Evolutionary conservation across 305 asterid species (phyloP).

Genomic region (Fraxinus albicans): DNA sequence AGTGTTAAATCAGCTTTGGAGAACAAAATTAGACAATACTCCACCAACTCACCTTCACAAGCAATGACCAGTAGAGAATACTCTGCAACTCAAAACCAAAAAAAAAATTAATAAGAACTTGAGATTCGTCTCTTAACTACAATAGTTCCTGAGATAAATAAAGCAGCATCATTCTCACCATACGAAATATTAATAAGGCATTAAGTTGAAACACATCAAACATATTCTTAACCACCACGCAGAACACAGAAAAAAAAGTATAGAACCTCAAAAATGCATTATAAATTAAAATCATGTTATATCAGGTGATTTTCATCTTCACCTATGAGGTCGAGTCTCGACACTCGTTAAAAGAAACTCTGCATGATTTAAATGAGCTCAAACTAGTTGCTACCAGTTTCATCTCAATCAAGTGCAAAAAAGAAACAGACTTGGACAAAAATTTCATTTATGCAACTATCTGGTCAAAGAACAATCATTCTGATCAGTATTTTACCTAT

Average conservation of each 20-base stretch:
- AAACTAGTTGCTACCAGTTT: not conserved
- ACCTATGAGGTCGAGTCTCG: not conserved
- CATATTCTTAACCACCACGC: not conserved
- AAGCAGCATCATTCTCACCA: not conserved
- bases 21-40: not conserved
- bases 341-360: not conserved
- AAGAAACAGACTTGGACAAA: not conserved
- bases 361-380: not conserved
- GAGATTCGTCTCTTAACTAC: not conserved
- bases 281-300: not conserved
- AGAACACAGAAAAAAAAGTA: not conserved
- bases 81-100: not conserved
- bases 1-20: not conserved
- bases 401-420: not conserved
- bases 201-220: not conserved
- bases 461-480: not conserved
- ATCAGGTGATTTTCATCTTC: not conserved
- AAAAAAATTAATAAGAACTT: not conserved
- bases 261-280: not conserved
- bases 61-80: not conserved
- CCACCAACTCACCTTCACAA: not conserved
- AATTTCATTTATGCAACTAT: not conserved
- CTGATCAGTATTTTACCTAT: not conserved
- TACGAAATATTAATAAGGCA: not conserved
- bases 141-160: not conserved